Base-by-base conservation (phyloP, 352 stramenopile species). In the Hyaloperonospora arabidopsidis region DNA sequence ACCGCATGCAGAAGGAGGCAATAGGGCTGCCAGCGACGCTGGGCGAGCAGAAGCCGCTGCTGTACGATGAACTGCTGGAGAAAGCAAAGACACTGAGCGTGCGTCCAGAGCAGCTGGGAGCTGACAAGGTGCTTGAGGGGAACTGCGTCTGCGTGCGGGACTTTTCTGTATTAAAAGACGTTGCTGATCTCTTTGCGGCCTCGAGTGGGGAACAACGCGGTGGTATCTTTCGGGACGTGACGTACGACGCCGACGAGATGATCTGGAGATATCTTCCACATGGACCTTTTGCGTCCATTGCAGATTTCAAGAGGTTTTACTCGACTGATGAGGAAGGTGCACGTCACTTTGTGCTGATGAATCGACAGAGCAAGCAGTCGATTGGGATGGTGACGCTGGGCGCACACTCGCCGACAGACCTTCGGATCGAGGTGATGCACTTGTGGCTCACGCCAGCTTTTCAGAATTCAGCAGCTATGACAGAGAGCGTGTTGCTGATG, bases 31-130 rank as follows among this genome's bases (percentile, higher is more conserved):
- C 83, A 19, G 36, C 50, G 4, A 49, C 53, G 15, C 49, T 81
- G 28, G 78, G 69, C 12, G 80, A 94, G 59, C 64, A 72, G 34
- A 94, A 95, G 54, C 83, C 86, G 45, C 63, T 86, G 57, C 68
- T 96, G 22, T 96, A 95, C 64, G 86, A 96, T 57, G 83, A 85
- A 53, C 78, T 96, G 17, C 74, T 96, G 38, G 71, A 60, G 1
- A 75, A 69, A 21, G 63, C 70, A n/a, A 61, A 66, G 38, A 51
- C 54, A 15, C 45, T 79, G 52, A 44, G 54, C 12, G 4, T 45
- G 47, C 74, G 72, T 22, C 77, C 79, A 7, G 46, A 65, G 49
- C 49, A 57, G 15, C 59, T 89, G 17, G 63, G 57, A 2, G 14
- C 7, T 15, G 40, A 62, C 4, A 29, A 48, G 23, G 14, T 53